Conservation (phyloP, 2,329 filamentous ascomycete species). For the Epichloe festucae region DNA sequence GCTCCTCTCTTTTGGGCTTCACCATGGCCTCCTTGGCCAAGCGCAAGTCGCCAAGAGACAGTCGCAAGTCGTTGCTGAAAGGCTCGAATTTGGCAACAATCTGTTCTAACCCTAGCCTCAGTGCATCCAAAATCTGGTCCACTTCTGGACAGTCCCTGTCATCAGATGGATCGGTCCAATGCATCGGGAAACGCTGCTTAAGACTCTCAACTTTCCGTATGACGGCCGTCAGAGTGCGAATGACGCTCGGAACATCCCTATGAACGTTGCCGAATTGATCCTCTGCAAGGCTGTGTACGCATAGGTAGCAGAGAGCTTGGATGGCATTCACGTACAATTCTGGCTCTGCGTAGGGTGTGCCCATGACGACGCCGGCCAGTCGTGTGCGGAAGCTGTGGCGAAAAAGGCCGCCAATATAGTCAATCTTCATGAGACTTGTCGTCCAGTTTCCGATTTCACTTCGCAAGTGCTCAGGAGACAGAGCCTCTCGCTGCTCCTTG, state of each 20-base stretch:
- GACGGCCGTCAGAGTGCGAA: constrained; percentile 58
- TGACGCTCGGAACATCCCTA: constrained; percentile 59
- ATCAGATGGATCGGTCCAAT: constrained; percentile 68
- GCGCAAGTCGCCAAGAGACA: constrained; percentile 59
- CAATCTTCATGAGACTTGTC: constrained; percentile 30
- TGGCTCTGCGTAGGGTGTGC: constrained; percentile 57
- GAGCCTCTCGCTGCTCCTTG: constrained; percentile 40
- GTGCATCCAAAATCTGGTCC: constrained; percentile 50
- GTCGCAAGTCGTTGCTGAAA: constrained; percentile 57
- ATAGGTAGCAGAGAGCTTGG: constrained; percentile 55
- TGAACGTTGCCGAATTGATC: constrained; percentile 82
- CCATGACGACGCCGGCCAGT: constrained; percentile 56
- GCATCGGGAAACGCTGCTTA: constrained; percentile 41
- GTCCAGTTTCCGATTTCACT: constrained; percentile 35
- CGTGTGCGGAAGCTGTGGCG: constrained; percentile 54
- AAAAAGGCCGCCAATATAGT: constrained; percentile 53
- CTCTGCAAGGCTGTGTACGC: constrained; percentile 62
- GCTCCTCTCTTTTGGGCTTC: constrained; percentile 9
- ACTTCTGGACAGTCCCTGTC: constrained; percentile 48
- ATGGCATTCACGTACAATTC: constrained; percentile 58
- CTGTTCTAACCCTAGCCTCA: constrained; percentile 52
- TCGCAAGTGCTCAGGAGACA: constrained; percentile 35
- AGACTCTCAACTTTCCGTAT: constrained; percentile 60
- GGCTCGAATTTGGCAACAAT: constrained; percentile 61
- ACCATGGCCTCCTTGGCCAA: constrained; percentile 55